Conservation (phyloP, 129 eudicot genomes). For the Ambrosia trifida region DNA sequence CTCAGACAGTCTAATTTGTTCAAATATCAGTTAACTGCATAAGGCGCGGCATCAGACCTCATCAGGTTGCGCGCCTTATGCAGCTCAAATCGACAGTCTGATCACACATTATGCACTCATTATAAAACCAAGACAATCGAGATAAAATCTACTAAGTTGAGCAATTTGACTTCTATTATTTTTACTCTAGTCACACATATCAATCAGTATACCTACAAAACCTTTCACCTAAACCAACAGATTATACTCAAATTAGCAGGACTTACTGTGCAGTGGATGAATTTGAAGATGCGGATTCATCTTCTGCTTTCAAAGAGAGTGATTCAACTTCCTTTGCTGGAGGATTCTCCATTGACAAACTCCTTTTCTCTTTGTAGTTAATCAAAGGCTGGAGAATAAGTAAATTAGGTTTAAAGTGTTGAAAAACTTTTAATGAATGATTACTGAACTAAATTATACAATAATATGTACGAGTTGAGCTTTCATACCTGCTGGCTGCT, state of each 20-base stretch:
- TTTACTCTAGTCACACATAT: not conserved
- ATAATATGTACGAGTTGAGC: too few species aligned
- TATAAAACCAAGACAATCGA: too few species aligned
- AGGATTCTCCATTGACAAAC: conserved; percentile 4
- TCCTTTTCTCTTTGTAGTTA: not conserved
- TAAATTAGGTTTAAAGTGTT: not conserved
- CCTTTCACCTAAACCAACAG: not conserved
- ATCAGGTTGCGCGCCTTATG: too few species aligned
- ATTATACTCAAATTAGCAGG: not conserved
- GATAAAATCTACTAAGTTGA: not conserved
- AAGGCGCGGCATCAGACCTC: too few species aligned
- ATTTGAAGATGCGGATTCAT: not conserved
- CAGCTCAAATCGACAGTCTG: too few species aligned
- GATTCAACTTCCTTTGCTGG: conserved; percentile 10
- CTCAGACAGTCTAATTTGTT: too few species aligned
- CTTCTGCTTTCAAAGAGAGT: conserved; percentile 2
- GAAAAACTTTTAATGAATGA: not conserved
- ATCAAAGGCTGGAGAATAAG: not conserved
- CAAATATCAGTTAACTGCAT: too few species aligned
- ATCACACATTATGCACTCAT: too few species aligned
- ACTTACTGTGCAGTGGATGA: conserved; percentile 2
- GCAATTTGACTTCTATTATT: too few species aligned
- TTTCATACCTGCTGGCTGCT: too few species aligned
- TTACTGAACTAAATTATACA: too few species aligned
- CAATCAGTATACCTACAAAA: not conserved